Conservation (phyloP, 140 eudicot species). For the Bidens hawaiensis region DNA sequence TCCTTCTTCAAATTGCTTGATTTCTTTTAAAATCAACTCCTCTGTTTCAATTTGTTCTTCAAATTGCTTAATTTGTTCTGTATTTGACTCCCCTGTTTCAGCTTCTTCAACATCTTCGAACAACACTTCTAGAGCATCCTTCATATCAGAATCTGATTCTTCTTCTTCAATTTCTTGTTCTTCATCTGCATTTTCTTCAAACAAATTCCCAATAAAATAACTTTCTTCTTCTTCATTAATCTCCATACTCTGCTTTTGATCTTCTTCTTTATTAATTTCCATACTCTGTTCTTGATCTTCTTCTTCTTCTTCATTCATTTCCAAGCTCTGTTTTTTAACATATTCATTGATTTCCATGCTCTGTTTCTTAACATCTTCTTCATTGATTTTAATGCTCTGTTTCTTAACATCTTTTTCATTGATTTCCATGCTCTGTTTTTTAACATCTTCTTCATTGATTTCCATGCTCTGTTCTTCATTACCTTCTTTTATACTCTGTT, state of each 20-base stretch:
- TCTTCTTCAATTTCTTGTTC: no score
- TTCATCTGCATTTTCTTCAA: conserved; percentile 29
- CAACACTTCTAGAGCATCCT: conserved; percentile 17
- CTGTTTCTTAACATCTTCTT: no score
- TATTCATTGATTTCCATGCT: no score
- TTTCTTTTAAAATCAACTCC: conserved; percentile 1
- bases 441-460: no score
- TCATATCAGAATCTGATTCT: no score
- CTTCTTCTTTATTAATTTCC: background rate
- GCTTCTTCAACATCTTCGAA: conserved; percentile 7
- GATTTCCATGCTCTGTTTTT: no score
- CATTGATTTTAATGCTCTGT: no score
- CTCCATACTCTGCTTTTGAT: no score
- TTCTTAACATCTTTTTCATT: no score
- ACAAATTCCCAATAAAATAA: conserved; percentile 15
- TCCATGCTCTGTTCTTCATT: no score
- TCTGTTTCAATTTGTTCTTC: background rate
- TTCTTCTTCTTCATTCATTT: conserved; percentile 7
- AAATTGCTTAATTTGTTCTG: background rate
- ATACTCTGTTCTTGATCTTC: conserved; percentile 13
- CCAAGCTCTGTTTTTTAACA: no score
- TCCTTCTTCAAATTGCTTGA: conserved; percentile 13
- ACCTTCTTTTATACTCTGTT: no score
- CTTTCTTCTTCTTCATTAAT: conserved; percentile 27
- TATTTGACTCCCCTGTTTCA: conserved; percentile 17